These are phyloP conservation scores for Cymbopogon citratus DNA, from an alignment of 176 grass and related monocot genomes.

Conservation along the genomic window DNA sequence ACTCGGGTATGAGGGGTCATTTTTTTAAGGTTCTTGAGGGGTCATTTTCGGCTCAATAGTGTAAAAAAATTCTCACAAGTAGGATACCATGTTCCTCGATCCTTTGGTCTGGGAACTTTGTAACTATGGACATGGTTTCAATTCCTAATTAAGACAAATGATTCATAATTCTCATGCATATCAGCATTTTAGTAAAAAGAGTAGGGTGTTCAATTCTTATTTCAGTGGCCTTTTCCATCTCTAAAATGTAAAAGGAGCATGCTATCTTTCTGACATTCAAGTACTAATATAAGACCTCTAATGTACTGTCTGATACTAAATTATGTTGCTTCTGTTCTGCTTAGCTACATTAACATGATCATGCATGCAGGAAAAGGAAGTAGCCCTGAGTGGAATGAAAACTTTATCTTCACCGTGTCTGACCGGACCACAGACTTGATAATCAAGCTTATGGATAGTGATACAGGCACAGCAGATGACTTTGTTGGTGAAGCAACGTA, in stretches of 20 bases:
- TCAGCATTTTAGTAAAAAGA: neutral
- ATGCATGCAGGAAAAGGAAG: constrained; percentile 65
- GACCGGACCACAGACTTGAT: constrained; percentile 50
- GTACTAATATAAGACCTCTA: neutral
- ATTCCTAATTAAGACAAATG: neutral
- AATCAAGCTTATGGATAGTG: constrained; percentile 86
- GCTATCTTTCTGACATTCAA: neutral
- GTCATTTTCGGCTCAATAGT: no score
- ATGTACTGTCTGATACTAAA: neutral
- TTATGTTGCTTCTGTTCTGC: neutral
- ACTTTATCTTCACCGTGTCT: constrained; percentile 76
- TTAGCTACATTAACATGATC: neutral
- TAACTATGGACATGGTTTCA: neutral
- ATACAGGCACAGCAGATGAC: constrained; percentile 58
- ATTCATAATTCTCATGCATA: neutral
- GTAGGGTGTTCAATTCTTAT: neutral
- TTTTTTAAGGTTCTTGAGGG: no score
- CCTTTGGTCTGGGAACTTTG: no score
- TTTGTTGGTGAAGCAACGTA: constrained; percentile 83
- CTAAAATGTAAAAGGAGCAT: neutral
- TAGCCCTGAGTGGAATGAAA: constrained; percentile 91
- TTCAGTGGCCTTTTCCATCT: neutral
- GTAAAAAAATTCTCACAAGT: no score
- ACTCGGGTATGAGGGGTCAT: neutral
- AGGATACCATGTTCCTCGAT: no score